A percentile compares a stretch with the other conserved stretches of the same genome.
Conservation (phyloP, 768 basidiomycete species). For the Termitomyces titanicus region DNA sequence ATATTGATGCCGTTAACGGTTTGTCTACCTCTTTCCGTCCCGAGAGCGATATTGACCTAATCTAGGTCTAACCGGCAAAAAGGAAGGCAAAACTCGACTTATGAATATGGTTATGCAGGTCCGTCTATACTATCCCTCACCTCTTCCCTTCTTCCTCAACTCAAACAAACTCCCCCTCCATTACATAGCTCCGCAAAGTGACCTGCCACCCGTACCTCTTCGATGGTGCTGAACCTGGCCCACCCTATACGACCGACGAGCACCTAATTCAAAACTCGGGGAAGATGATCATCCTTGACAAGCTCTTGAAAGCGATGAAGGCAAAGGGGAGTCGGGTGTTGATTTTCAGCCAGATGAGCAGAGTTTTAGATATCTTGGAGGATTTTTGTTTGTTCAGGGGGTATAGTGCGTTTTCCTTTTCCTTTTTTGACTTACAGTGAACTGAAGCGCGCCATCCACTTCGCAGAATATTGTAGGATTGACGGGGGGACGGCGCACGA, state of each 20-base stretch:
- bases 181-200: constrained; percentile 66
- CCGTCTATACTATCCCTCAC: not conserved
- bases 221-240: constrained; percentile 97
- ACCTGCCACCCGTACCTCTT: constrained; percentile 91
- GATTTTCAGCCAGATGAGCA: constrained; percentile 99
- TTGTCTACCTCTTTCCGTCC: constrained; percentile 13
- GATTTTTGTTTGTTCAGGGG: constrained; percentile 92
- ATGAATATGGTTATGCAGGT: constrained; percentile 99
- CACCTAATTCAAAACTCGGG: constrained; percentile 93
- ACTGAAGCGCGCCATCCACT: not conserved
- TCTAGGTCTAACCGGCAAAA: constrained; percentile 87
- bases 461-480: constrained; percentile 89
- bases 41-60: not conserved
- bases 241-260: constrained; percentile 97
- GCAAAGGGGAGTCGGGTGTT: constrained; percentile 91
- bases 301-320: constrained; percentile 83
- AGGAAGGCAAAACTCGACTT: constrained; percentile 94
- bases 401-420: constrained; percentile 61
- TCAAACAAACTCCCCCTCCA: not conserved
- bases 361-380: constrained; percentile 96
- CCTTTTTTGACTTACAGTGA: not conserved
- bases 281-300: constrained; percentile 98
- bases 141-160: not conserved
- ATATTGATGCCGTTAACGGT: constrained; percentile 98
- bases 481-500: constrained; percentile 96